These are phyloP conservation scores for Hyphopichia fennica DNA, from an alignment of 1,139 yeast genomes.

Conservation along the genomic window DNA sequence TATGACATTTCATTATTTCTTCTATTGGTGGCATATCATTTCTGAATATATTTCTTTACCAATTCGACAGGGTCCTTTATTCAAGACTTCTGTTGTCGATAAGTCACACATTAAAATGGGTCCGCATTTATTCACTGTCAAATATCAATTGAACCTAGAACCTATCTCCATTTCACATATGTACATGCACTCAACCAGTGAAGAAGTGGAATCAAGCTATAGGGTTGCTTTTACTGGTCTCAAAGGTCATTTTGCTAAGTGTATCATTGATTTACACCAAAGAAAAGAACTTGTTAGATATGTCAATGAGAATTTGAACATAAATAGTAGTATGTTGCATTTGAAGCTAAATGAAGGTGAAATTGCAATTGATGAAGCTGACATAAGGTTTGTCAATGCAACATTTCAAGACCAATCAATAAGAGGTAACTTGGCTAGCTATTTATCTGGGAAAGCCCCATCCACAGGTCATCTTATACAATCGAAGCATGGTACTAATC, in stretches of 20 bases:
- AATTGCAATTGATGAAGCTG: slow-evolving; percentile 68
- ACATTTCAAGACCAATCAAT: slow-evolving; percentile 58
- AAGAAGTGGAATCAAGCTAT: slow-evolving; percentile 42
- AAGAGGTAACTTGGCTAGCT: slow-evolving; percentile 47
- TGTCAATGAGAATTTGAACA: slow-evolving; percentile 55
- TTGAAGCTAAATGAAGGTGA: slow-evolving; percentile 79
- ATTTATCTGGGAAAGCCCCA: slow-evolving; percentile 25
- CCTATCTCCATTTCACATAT: slow-evolving; percentile 77
- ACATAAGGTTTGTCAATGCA: slow-evolving; percentile 70
- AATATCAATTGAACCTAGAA: slow-evolving; percentile 70
- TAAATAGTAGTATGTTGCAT: slow-evolving; percentile 54
- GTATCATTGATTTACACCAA: slow-evolving; percentile 79
- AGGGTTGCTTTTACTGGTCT: slow-evolving; percentile 71
- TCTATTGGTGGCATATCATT: slow-evolving; percentile 81
- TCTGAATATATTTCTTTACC: slow-evolving; percentile 74
- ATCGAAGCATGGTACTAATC: background rate
- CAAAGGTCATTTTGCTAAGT: slow-evolving; percentile 67
- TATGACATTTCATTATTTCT: slow-evolving; percentile 62
- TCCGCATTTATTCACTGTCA: slow-evolving; percentile 72
- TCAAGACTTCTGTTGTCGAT: slow-evolving; percentile 32
- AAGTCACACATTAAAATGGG: slow-evolving; percentile 62
- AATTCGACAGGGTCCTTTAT: slow-evolving; percentile 68
- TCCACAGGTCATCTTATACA: slow-evolving; percentile 8
- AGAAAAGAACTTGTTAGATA: slow-evolving; percentile 68
- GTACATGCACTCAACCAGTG: slow-evolving; percentile 57